phyloP scores from a whole-genome alignment of 441 rosid species.

The Syzygium syzygioides region DNA sequence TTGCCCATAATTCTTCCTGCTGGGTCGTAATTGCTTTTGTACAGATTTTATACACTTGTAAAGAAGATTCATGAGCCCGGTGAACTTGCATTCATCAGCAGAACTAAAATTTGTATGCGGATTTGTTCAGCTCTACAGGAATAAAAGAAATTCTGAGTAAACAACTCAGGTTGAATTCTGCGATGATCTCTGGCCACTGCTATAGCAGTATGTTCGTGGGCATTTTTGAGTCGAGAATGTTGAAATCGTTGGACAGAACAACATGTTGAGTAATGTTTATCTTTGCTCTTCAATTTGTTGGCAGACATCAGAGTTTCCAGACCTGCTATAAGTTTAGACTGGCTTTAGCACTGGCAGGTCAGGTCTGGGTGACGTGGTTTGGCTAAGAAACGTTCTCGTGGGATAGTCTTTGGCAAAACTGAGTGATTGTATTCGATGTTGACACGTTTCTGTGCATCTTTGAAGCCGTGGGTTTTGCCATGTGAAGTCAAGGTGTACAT shows the following conservation, averaged over 20 bases:
- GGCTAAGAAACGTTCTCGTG: not conserved
- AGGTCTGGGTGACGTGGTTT: not conserved
- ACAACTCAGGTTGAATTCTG: not conserved
- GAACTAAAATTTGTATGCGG: not conserved
- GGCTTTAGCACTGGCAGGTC: not conserved
- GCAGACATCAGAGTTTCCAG: not conserved
- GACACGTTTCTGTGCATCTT: not conserved
- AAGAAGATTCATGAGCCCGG: not conserved
- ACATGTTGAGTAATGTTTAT: not conserved
- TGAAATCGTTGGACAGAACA: not conserved
- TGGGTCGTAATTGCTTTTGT: not conserved
- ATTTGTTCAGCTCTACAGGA: not conserved
- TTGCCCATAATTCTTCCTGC: slow-evolving; percentile 18
- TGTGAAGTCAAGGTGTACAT: not conserved
- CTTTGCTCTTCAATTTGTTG: not conserved
- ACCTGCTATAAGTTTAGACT: not conserved
- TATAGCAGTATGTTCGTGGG: not conserved
- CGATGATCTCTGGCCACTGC: not conserved
- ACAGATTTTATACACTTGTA: not conserved
- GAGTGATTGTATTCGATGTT: rapidly evolving
- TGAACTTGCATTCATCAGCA: not conserved
- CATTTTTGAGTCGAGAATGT: not conserved
- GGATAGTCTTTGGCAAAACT: not conserved
- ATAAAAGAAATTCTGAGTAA: not conserved
- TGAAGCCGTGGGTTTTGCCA: not conserved